Conservation (phyloP, 1,139 yeast species). For the Diutina mesorugosa region DNA sequence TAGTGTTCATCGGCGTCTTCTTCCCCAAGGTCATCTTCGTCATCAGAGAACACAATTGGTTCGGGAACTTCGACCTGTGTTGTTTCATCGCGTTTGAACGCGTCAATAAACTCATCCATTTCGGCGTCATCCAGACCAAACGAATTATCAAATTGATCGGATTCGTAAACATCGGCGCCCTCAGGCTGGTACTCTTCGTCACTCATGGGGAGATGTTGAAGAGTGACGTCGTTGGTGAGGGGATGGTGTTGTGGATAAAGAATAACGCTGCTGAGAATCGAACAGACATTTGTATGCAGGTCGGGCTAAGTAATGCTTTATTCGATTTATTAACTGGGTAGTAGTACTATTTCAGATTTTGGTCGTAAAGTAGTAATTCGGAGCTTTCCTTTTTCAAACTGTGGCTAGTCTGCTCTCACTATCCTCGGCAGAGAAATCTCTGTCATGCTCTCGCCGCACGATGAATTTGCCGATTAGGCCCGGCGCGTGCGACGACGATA, state of each 20-base stretch:
- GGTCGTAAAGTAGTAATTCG: too few species aligned
- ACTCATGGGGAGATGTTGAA: not conserved
- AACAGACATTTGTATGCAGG: not conserved
- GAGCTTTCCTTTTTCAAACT: not conserved
- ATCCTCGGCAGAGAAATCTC: not conserved
- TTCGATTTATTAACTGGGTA: too few species aligned
- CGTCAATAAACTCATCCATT: not conserved
- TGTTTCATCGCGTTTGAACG: not conserved
- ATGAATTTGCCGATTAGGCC: not conserved
- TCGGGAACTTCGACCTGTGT: constrained; percentile 1
- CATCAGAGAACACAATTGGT: constrained; percentile 9
- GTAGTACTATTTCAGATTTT: too few species aligned
- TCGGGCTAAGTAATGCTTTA: not conserved
- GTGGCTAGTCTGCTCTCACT: not conserved
- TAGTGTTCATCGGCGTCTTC: constrained; percentile 22
- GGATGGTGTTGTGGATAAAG: not conserved
- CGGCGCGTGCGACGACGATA: not conserved
- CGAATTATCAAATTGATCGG: not conserved
- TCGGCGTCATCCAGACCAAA: not conserved
- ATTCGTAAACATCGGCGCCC: not conserved
- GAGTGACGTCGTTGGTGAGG: not conserved
- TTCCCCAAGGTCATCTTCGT: constrained; percentile 29
- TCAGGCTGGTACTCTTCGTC: not conserved
- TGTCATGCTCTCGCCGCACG: not conserved
- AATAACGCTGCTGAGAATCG: not conserved